Conservation (phyloP, 805 yeast species). For the Wickerhamiella brachini region DNA sequence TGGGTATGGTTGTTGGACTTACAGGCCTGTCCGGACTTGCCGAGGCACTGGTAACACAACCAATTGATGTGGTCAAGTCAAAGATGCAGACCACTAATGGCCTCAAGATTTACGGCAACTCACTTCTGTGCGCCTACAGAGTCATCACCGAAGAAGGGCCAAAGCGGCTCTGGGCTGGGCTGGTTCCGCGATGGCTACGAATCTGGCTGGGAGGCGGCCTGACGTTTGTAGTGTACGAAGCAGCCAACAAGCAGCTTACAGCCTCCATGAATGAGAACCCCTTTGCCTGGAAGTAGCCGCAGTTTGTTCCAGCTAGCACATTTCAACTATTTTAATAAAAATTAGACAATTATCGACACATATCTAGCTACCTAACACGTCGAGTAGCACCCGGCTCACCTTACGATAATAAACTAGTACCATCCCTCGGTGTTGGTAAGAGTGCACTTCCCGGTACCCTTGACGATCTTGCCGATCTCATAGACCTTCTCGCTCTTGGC, state of each 20-base stretch:
- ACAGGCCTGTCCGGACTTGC: slow-evolving; percentile 58
- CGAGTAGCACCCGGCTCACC: too few species aligned
- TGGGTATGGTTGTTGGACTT: slow-evolving; percentile 22
- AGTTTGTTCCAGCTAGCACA: too few species aligned
- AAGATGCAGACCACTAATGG: slow-evolving; percentile 58
- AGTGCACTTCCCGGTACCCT: slow-evolving; percentile 30
- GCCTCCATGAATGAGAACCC: slow-evolving; percentile 14
- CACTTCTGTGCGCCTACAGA: slow-evolving; percentile 24
- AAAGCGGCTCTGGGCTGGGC: slow-evolving; percentile 25
- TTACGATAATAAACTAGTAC: too few species aligned
- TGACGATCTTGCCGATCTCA: slow-evolving; percentile 46
- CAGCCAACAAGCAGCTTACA: slow-evolving; percentile 9
- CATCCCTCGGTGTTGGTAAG: slow-evolving; percentile 23
- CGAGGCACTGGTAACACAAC: slow-evolving; percentile 71
- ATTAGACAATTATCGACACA: background rate
- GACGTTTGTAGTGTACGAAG: slow-evolving; percentile 46
- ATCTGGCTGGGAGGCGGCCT: slow-evolving; percentile 61
- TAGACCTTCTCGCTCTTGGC: slow-evolving; percentile 65
- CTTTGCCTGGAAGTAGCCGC: slow-evolving; percentile 7
- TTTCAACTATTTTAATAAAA: background rate
- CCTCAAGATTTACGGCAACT: slow-evolving; percentile 23
- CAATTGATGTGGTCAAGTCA: slow-evolving; percentile 76
- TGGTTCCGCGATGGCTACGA: slow-evolving; percentile 49
- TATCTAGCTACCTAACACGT: too few species aligned
- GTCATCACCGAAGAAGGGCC: slow-evolving; percentile 29